Percentiles rank a stretch among this genome's conserved stretches.
Evolutionary conservation across 495 filamentous ascomycete species (phyloP).

Genomic region (Penicillium soppii): DNA sequence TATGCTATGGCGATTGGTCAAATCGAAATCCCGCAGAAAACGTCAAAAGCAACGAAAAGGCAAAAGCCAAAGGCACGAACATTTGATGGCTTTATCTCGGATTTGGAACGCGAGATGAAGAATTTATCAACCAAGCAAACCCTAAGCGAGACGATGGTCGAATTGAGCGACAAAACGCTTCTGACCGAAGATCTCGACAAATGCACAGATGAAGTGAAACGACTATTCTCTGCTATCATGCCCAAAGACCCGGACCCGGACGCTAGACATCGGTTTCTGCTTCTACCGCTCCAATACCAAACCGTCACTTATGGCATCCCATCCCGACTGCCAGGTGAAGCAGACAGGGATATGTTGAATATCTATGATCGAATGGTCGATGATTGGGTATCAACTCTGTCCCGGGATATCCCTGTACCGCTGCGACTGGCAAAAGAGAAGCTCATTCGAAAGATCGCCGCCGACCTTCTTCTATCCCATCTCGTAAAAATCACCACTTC

Average conservation of each 20-base stretch:
- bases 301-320: constrained; percentile 8
- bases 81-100: constrained; percentile 19
- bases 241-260: constrained; percentile 1
- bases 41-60: background rate
- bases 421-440: constrained; percentile 44
- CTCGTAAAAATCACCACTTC: constrained; percentile 18
- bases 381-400: constrained; percentile 38
- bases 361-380: constrained; percentile 42
- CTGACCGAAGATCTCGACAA: constrained; percentile 37
- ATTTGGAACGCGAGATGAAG: constrained; percentile 11
- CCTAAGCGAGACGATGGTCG: constrained; percentile 31
- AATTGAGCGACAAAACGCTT: constrained; percentile 23
- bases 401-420: constrained; percentile 32
- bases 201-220: constrained; percentile 24
- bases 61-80: constrained; percentile 1
- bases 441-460: constrained; percentile 37
- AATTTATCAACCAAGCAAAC: background rate
- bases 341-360: constrained; percentile 21
- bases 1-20: constrained; percentile 23
- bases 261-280: constrained; percentile 13
- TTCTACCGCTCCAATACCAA: constrained; percentile 17
- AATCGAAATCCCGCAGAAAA: constrained; percentile 10
- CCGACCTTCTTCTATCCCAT: constrained; percentile 39
- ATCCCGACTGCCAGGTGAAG: background rate
- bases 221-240: constrained; percentile 20